Conservation (phyloP, 2,329 filamentous ascomycete species). For the Metarhizium sp. region DNA sequence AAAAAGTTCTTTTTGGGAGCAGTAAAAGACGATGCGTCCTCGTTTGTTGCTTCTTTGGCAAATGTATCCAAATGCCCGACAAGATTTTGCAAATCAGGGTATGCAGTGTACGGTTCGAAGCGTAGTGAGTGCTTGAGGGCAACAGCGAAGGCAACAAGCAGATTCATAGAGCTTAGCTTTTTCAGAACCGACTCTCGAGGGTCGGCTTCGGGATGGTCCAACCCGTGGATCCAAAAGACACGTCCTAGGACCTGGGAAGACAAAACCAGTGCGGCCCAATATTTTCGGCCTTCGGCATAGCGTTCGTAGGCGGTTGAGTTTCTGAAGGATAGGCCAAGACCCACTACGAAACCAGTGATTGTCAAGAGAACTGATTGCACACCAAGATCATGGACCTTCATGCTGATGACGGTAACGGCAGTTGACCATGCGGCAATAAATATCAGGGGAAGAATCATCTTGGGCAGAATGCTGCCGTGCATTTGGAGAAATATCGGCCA, state of each 20-base stretch:
- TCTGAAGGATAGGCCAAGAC: constrained; percentile 68
- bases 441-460: constrained; percentile 60
- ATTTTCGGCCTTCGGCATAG: constrained; percentile 54
- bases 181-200: constrained; percentile 59
- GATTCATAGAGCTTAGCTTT: constrained; percentile 67
- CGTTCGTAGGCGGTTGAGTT: constrained; percentile 71
- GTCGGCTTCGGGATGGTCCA: constrained; percentile 36
- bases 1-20: constrained; percentile 39
- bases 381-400: constrained; percentile 28
- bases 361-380: constrained; percentile 49
- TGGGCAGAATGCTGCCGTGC: constrained; percentile 65
- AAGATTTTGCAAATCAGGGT: constrained; percentile 62
- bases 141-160: constrained; percentile 68
- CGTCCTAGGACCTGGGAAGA: constrained; percentile 62
- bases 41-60: constrained; percentile 43
- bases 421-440: constrained; percentile 58
- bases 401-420: constrained; percentile 48
- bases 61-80: constrained; percentile 68
- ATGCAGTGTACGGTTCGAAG: constrained; percentile 72
- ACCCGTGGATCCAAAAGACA: constrained; percentile 75
- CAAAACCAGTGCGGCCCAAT: constrained; percentile 51
- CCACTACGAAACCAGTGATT: constrained; percentile 73
- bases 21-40: constrained; percentile 23
- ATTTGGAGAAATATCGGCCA: constrained; percentile 67
- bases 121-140: constrained; percentile 74